These are phyloP conservation scores for Triticum timopheevii DNA, from an alignment of 176 grass and related monocot genomes.

Conservation along the genomic window DNA sequence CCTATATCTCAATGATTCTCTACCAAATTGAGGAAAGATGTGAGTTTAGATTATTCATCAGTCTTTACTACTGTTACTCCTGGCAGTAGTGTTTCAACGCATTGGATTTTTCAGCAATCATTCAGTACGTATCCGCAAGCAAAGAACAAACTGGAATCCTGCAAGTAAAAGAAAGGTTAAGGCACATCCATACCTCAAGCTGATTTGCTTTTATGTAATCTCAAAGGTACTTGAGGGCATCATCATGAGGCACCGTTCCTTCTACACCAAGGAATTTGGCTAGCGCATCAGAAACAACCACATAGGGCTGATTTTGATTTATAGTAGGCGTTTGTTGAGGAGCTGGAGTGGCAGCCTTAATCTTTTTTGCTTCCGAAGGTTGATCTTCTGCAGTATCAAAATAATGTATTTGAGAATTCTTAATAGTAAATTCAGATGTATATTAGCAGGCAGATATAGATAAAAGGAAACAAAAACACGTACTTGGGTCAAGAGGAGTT, in stretches of 20 bases:
- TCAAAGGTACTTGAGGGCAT: constrained; percentile 69
- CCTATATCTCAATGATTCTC: neutral
- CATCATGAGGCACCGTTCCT: constrained; percentile 52
- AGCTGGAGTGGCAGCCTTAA: constrained; percentile 34
- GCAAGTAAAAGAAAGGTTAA: constrained; percentile 7
- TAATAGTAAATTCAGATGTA: constrained; percentile 16
- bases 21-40: neutral
- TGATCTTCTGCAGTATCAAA: constrained; percentile 50
- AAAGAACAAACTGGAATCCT: neutral
- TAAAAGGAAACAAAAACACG: constrained; percentile 2
- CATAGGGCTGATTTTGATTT: constrained; percentile 38
- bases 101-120: neutral
- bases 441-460: constrained; percentile 19
- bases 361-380: constrained; percentile 47
- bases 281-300: constrained; percentile 74
- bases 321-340: constrained; percentile 38
- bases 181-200: constrained; percentile 57
- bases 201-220: constrained; percentile 93
- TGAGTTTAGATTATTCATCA: neutral
- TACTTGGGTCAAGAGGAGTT: constrained; percentile 79
- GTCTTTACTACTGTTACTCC: neutral
- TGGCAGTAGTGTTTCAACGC: neutral
- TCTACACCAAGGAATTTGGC: constrained; percentile 78
- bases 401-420: constrained; percentile 25
- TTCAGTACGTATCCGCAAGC: neutral